phyloP scores from a whole-genome alignment of 2,329 filamentous ascomycete genomes.

The Phialophora expanda region DNA sequence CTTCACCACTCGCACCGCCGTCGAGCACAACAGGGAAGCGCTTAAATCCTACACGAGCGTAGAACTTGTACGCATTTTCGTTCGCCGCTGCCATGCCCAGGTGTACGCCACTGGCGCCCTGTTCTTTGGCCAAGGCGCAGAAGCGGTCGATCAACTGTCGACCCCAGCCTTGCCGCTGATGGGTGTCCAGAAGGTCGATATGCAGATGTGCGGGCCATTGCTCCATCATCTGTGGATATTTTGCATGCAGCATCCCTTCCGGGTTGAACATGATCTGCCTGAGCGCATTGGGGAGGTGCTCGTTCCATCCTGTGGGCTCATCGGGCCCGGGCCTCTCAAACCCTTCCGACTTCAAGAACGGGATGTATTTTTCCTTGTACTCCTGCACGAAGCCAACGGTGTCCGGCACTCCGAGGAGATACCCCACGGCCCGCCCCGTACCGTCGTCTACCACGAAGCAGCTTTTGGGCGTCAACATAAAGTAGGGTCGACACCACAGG shows the following conservation, averaged over 20 bases:
- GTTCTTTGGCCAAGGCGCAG: constrained; percentile 16
- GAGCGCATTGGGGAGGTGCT: constrained; percentile 32
- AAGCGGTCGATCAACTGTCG: constrained; percentile 32
- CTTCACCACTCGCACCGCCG: constrained; percentile 31
- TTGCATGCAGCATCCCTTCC: constrained; percentile 28
- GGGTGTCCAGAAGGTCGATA: constrained; percentile 33
- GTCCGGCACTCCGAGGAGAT: constrained; percentile 32
- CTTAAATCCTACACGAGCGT: constrained; percentile 35
- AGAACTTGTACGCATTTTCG: constrained; percentile 34
- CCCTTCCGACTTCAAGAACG: constrained; percentile 25
- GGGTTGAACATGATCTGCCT: constrained; percentile 34
- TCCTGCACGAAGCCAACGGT: constrained; percentile 33
- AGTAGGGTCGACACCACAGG: constrained; percentile 37
- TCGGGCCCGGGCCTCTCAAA: constrained; percentile 27
- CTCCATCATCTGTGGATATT: constrained; percentile 31
- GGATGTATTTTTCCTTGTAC: constrained; percentile 27
- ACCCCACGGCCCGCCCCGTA: constrained; percentile 34
- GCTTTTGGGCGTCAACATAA: constrained; percentile 26
- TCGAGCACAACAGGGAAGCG: constrained; percentile 34
- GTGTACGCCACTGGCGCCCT: constrained; percentile 30
- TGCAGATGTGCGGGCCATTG: constrained; percentile 38
- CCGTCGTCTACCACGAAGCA: constrained; percentile 39
- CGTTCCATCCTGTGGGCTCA: constrained; percentile 24
- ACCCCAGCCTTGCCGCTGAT: constrained; percentile 35
- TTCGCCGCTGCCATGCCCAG: constrained; percentile 37